A percentile compares a stretch with the other conserved stretches of the same genome.
phyloP scores from a whole-genome alignment of 2,329 filamentous ascomycete species.

The Didymella exigua region DNA sequence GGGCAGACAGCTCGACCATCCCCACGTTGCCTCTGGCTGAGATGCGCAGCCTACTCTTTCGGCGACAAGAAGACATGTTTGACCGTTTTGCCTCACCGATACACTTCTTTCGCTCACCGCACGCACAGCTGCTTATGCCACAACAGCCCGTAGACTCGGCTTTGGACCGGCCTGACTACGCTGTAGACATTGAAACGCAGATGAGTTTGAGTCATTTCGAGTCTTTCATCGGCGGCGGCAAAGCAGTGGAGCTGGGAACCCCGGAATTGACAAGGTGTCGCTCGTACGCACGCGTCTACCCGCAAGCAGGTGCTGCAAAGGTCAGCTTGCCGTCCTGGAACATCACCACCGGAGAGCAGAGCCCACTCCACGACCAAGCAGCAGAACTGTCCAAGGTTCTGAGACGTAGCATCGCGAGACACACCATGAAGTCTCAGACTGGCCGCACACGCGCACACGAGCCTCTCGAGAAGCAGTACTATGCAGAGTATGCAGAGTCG shows the following conservation, averaged over 20 bases:
- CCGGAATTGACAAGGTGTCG: constrained; percentile 38
- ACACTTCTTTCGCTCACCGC: constrained; percentile 57
- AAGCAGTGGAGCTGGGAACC: constrained; percentile 17
- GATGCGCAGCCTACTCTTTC: constrained; percentile 50
- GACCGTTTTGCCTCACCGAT: constrained; percentile 58
- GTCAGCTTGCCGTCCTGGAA: constrained; percentile 51
- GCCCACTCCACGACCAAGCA: constrained; percentile 49
- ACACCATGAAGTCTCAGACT: constrained; percentile 32
- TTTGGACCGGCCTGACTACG: constrained; percentile 29
- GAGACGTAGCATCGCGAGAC: constrained; percentile 48
- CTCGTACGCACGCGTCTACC: constrained; percentile 50
- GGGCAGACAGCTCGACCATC: constrained; percentile 35
- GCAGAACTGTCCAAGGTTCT: constrained; percentile 50
- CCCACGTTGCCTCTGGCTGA: constrained; percentile 37
- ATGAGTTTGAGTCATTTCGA: constrained; percentile 39
- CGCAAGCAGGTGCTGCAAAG: constrained; percentile 45
- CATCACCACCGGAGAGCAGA: constrained; percentile 48
- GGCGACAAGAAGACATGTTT: constrained; percentile 51
- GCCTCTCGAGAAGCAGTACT: constrained; percentile 34
- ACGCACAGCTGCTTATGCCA: constrained; percentile 35
- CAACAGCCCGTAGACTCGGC: constrained; percentile 31
- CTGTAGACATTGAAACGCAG: constrained; percentile 40
- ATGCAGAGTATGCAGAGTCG: constrained; percentile 33
- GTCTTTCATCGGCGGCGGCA: constrained; percentile 22
- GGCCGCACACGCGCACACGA: constrained; percentile 34